phyloP scores from a whole-genome alignment of 768 basidiomycete species.

The Russula compacta region DNA sequence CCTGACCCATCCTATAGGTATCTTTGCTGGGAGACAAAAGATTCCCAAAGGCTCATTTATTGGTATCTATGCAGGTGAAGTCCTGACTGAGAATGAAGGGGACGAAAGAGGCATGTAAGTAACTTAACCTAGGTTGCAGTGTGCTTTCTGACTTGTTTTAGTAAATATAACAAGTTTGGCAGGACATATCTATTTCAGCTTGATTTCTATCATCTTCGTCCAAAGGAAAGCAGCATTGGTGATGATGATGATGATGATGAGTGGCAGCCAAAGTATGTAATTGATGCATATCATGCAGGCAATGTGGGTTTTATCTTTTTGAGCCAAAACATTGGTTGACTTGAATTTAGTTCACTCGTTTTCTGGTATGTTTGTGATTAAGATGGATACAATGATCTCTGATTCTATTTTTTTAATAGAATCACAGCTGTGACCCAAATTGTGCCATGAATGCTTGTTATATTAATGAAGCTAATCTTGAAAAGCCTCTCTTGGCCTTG shows the following conservation, averaged over 20 bases:
- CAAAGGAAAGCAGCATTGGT: background rate
- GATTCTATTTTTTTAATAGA: conserved; percentile 36
- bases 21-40: conserved; percentile 55
- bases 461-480: conserved; percentile 64
- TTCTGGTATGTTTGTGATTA: conserved; percentile 46
- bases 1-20: conserved; percentile 36
- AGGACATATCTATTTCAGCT: conserved; percentile 77
- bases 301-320: conserved; percentile 46
- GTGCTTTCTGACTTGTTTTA: conserved; percentile 24
- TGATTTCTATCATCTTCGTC: conserved; percentile 62
- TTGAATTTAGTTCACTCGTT: conserved; percentile 71
- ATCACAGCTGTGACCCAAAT: conserved; percentile 90
- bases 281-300: conserved; percentile 85
- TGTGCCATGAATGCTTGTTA: conserved; percentile 62
- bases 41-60: conserved; percentile 66
- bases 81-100: conserved; percentile 58
- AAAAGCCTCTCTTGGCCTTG: conserved; percentile 58
- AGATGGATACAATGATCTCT: background rate
- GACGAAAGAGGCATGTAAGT: conserved; percentile 61
- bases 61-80: conserved; percentile 81
- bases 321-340: background rate
- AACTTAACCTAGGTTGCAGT: background rate
- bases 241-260: conserved; percentile 24
- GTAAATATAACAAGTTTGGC: conserved; percentile 65
- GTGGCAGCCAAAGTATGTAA: conserved; percentile 39